Base-by-base conservation (phyloP, 2,329 filamentous ascomycete species). In the Pseudohalonectria lignicola region DNA sequence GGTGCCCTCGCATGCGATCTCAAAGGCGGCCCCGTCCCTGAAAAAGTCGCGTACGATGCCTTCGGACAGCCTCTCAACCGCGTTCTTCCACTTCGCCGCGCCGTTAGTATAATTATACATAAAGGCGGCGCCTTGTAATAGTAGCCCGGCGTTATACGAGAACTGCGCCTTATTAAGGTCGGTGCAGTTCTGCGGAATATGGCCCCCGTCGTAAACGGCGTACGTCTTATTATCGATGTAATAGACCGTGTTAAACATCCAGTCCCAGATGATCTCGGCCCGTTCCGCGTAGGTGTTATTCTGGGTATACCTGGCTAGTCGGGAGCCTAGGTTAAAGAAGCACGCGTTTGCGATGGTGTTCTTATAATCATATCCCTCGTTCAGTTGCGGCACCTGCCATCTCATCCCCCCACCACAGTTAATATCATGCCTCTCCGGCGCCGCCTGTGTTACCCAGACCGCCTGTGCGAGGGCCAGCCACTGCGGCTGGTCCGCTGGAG, bases 331-430 rank as follows among this genome's bases (percentile, higher is more conserved):
- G 45, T 79, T 75, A 60, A 79, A 79, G 54, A 76, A 76, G 45
- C 68, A 69, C 30, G 69, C 74, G 46, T 76, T 78, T 8, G 75
- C 70, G 43, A 77, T 71, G 21, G 57, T 51, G 49, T 79, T 79
- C 55, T 79, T 90, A 64, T 88, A 87, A 52, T 79, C 70, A 57
- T 83, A 90, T 11, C 85, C 85, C n/a, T 64, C 67, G 52, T 88
- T 86, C 45, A 79, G 77, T 1, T 71, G 64, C 42, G 77, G 84
- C 39, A 90, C 79, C 62, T 92, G 84, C 82, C 82, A 86, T 49
- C 81, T 69, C 46, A 88, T 52, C 11, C 83, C 84, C 45, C 83
- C 83, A 23, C 67, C 64, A 50, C 84, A 88, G 2, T 64, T 8
- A 66, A 69, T 49, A 82, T 82, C 31, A 78, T 84, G 77, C 63